Evolutionary conservation across 2,329 filamentous ascomycete genomes (phyloP).

Genomic region (Claviceps sp.): DNA sequence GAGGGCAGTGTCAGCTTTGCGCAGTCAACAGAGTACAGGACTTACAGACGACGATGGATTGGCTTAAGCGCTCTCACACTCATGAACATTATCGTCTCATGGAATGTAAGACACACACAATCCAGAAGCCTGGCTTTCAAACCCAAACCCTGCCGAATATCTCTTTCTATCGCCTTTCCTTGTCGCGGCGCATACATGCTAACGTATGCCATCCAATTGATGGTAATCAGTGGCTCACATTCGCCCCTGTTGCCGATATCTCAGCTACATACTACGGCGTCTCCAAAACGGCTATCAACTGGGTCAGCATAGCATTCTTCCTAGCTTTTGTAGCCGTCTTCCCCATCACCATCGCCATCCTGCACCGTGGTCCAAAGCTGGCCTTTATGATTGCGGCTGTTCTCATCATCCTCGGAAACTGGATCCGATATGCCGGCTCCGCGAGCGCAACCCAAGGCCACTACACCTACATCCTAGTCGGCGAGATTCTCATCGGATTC

Average conservation of each 20-base stretch:
- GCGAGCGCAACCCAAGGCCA: conserved; percentile 39
- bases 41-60: conserved; percentile 80
- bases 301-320: conserved; percentile 78
- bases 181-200: not conserved
- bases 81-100: conserved; percentile 85
- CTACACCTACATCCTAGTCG: conserved; percentile 73
- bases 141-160: not conserved
- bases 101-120: conserved; percentile 58
- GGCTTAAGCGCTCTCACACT: conserved; percentile 72
- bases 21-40: conserved; percentile 22
- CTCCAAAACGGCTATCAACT: conserved; percentile 69
- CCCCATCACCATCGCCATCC: conserved; percentile 60
- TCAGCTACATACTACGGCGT: conserved; percentile 65
- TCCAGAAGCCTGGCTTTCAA: not conserved
- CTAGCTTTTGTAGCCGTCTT: conserved; percentile 67
- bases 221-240: conserved; percentile 63
- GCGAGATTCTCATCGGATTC: conserved; percentile 79
- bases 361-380: conserved; percentile 68
- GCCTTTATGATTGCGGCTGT: conserved; percentile 62
- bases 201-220: not conserved
- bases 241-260: conserved; percentile 66
- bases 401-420: conserved; percentile 72
- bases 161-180: not conserved
- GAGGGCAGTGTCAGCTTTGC: conserved; percentile 9
- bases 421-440: conserved; percentile 73